These are phyloP conservation scores for Pythium rhizo-oryzae DNA, from an alignment of 352 stramenopile genomes.

Conservation along the genomic window DNA sequence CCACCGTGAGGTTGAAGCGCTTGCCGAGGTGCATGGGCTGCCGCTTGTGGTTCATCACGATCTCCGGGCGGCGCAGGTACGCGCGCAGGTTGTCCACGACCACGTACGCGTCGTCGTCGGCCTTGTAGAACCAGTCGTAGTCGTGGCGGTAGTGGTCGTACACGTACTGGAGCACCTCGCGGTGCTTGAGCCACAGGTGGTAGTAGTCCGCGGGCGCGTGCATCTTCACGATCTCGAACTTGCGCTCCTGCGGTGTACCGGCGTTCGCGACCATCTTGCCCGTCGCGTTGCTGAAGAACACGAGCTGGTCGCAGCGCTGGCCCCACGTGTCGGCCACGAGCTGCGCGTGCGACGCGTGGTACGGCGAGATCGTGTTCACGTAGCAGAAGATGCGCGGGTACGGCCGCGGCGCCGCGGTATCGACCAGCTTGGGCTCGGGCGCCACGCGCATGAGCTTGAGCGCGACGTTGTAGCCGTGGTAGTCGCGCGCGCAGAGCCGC, in stretches of 20 bases:
- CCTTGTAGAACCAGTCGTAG: constrained; percentile 90
- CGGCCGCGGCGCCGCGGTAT: background rate
- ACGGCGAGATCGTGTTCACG: constrained; percentile 80
- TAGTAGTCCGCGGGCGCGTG: constrained; percentile 59
- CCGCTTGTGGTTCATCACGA: constrained; percentile 50
- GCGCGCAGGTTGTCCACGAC: constrained; percentile 75
- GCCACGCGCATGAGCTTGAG: constrained; percentile 51
- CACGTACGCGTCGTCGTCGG: constrained; percentile 84
- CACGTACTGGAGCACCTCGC: constrained; percentile 68
- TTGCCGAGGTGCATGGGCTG: constrained; percentile 86
- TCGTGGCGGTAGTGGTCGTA: constrained; percentile 75
- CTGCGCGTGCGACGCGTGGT: constrained; percentile 61
- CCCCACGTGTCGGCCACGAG: constrained; percentile 81
- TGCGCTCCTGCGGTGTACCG: constrained; percentile 21
- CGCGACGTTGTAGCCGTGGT: constrained; percentile 40
- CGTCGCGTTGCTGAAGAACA: constrained; percentile 84
- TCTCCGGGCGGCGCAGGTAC: constrained; percentile 67
- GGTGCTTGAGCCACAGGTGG: constrained; percentile 86
- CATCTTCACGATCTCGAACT: constrained; percentile 63
- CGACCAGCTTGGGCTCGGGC: constrained; percentile 18
- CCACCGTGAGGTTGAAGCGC: constrained; percentile 73
- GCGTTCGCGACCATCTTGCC: constrained; percentile 45
- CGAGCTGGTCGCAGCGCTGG: constrained; percentile 74
- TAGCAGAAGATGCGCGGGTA: constrained; percentile 74
- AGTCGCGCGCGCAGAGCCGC: constrained; percentile 25